Evolutionary conservation across 192 early-diverging fungal species (phyloP).

Genomic region (Linnemannia elongata): DNA sequence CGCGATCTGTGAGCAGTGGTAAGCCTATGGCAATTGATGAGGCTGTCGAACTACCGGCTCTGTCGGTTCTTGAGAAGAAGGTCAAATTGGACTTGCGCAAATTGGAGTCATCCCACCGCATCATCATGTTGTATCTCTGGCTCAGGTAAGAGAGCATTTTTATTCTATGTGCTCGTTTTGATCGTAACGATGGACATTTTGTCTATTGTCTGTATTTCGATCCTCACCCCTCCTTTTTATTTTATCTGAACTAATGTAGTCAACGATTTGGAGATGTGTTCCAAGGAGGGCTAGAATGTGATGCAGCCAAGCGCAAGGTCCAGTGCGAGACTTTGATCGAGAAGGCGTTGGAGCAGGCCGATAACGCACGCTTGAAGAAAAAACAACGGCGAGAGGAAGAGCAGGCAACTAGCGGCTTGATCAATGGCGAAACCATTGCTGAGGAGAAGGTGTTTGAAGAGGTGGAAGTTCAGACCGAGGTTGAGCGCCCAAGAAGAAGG

Average conservation of each 20-base stretch:
- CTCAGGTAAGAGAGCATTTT: conserved; percentile 64
- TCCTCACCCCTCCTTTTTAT: not conserved
- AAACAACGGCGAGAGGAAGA: conserved; percentile 5
- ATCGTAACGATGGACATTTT: not conserved
- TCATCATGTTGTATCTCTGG: conserved; percentile 92
- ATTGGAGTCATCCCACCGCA: conserved; percentile 83
- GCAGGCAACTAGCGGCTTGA: not conserved
- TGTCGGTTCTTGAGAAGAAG: conserved; percentile 1
- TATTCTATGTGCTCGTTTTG: not conserved
- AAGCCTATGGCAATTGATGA: conserved; percentile 64
- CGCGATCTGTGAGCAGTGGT: conserved; percentile 17
- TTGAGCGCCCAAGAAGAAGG: not conserved
- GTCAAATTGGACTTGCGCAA: conserved; percentile 40
- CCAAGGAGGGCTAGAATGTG: conserved; percentile 31
- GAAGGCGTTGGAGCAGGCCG: conserved; percentile 21
- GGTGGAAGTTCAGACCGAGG: not conserved
- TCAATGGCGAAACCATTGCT: not conserved
- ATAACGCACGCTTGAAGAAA: conserved; percentile 50
- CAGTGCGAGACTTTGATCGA: conserved; percentile 41
- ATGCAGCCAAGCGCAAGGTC: conserved; percentile 29
- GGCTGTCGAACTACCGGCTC: conserved; percentile 62
- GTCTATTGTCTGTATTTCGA: not conserved
- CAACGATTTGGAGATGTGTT: conserved; percentile 40
- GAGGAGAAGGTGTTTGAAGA: not conserved
- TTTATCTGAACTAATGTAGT: conserved; percentile 8